phyloP scores from a whole-genome alignment of 176 grass and related monocot genomes.

The Triticum aestivum region IWGSC_CS_RefSeq_v2.1 NC_057806.1:333878397-333878896 shows the following conservation, averaged over 20 bases:
- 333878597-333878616: neutral
- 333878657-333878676: neutral
- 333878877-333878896: conserved; percentile 94
- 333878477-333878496: neutral
- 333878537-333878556: neutral
- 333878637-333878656: neutral
- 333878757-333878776: neutral
- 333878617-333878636: neutral
- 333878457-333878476: neutral
- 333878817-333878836: conserved; percentile 96
- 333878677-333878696: neutral
- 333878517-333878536: neutral
- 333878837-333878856: conserved; percentile 94
- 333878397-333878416: neutral
- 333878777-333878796: neutral
- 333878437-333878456: neutral
- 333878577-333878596: neutral
- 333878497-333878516: neutral
- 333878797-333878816: conserved; percentile 22
- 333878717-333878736: neutral
- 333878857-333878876: conserved; percentile 88
- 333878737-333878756: neutral
- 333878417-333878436: neutral
- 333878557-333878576: neutral
- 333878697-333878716: neutral